phyloP scores from a whole-genome alignment of 306 rosid species.

The Lupinus albus region DNA sequence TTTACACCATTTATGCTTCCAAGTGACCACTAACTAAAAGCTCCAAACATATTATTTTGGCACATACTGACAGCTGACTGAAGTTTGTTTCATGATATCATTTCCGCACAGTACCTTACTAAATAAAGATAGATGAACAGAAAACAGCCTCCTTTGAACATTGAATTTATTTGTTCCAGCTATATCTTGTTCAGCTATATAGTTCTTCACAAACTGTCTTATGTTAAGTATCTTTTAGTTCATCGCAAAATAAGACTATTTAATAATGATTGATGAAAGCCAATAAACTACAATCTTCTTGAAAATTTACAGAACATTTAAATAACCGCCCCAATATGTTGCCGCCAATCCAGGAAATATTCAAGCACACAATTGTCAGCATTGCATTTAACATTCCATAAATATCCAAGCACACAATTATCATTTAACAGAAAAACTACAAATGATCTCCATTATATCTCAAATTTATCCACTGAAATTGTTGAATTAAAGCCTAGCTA shows the following conservation, averaged over 20 bases:
- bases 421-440: not conserved
- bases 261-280: not conserved
- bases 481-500: not conserved
- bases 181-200: not conserved
- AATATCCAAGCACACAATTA: not conserved
- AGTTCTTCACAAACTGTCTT: not conserved
- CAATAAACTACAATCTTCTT: not conserved
- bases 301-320: conserved; percentile 23
- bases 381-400: not conserved
- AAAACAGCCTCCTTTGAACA: not conserved
- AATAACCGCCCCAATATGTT: conserved; percentile 15
- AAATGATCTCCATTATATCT: not conserved
- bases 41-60: conserved; percentile 9
- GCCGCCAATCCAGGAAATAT: not conserved
- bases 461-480: not conserved
- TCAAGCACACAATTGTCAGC: not conserved
- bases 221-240: not conserved
- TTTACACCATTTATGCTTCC: not conserved
- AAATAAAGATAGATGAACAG: no score
- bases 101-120: no score
- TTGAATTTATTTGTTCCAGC: not conserved
- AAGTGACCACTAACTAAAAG: not conserved
- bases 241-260: not conserved
- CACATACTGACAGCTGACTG: conserved; percentile 8
- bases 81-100: not conserved